Conservation (phyloP, 164 flowering plant species). For the Santalum album region DNA sequence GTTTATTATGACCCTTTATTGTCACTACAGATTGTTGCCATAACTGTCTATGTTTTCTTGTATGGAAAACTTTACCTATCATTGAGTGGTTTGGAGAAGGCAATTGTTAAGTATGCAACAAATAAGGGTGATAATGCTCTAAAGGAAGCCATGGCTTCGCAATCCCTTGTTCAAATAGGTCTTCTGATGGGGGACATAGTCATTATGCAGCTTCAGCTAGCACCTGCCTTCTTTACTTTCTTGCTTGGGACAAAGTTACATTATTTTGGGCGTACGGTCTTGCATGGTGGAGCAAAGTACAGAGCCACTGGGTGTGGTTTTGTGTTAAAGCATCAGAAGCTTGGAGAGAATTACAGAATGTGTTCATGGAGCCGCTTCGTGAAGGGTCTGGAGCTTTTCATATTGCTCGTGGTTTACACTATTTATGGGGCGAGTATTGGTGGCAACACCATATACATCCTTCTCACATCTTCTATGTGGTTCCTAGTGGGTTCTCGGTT, state of each 20-base stretch:
- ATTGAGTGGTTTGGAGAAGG: slow-evolving; percentile 82
- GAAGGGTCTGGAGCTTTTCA: slow-evolving; percentile 75
- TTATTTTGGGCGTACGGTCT: slow-evolving; percentile 83
- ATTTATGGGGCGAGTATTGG: slow-evolving; percentile 45
- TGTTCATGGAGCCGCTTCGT: slow-evolving; percentile 95
- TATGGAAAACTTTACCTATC: slow-evolving; percentile 80
- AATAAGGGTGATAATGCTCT: slow-evolving; percentile 51
- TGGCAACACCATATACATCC: slow-evolving; percentile 24
- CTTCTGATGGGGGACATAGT: slow-evolving; percentile 66
- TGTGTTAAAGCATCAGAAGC: slow-evolving; percentile 89
- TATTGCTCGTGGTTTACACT: slow-evolving; percentile 59
- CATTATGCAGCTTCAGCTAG: slow-evolving; percentile 92
- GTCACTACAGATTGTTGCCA: slow-evolving; percentile 69
- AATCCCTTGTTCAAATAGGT: slow-evolving; percentile 85
- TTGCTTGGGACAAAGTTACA: slow-evolving; percentile 91
- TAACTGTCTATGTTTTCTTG: slow-evolving; percentile 72
- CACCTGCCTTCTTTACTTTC: slow-evolving; percentile 92
- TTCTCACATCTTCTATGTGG: slow-evolving; percentile 77
- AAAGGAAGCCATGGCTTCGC: slow-evolving; percentile 85
- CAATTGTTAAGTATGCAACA: slow-evolving; percentile 53
- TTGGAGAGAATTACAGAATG: slow-evolving; percentile 92
- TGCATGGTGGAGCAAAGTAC: slow-evolving; percentile 98
- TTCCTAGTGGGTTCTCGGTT: slow-evolving; percentile 78
- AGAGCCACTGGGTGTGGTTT: slow-evolving; percentile 99
- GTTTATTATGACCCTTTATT: no score